These are phyloP conservation scores for Arbutus unedo DNA, from an alignment of 148 eudicot species.

Conservation along the genomic window DNA sequence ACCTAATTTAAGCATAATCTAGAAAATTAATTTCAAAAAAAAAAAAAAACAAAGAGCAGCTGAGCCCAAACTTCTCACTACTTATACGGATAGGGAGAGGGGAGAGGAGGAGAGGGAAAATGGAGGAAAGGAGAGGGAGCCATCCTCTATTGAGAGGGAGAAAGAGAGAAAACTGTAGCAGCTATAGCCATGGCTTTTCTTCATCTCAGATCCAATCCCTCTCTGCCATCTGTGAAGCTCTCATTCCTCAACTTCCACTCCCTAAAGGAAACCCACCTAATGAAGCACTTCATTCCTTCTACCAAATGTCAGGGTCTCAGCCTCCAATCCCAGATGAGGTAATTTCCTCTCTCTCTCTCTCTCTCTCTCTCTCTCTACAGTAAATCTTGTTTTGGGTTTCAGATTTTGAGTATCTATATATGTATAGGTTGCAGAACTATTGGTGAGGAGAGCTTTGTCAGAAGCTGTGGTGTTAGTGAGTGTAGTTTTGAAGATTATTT, in stretches of 20 bases:
- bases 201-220: slow-evolving; percentile 56
- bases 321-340: slow-evolving; percentile 55
- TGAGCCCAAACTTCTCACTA: neutral
- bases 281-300: slow-evolving; percentile 28
- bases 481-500: slow-evolving; percentile 41
- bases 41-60: neutral
- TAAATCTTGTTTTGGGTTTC: neutral
- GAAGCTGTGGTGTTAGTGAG: slow-evolving; percentile 38
- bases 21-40: too few species aligned
- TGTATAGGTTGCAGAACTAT: slow-evolving; percentile 48
- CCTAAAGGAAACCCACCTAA: slow-evolving; percentile 2
- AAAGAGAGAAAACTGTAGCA: slow-evolving; percentile 10
- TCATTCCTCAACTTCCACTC: slow-evolving; percentile 52
- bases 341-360: neutral
- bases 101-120: neutral
- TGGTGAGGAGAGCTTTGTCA: slow-evolving; percentile 34
- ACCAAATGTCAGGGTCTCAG: slow-evolving; percentile 42
- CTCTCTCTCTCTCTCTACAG: neutral
- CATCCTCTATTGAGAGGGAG: slow-evolving; percentile 57
- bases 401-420: neutral
- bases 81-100: too few species aligned
- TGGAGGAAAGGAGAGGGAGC: slow-evolving; percentile 18
- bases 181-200: slow-evolving; percentile 58
- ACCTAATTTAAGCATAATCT: too few species aligned
- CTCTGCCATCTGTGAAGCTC: slow-evolving; percentile 51